phyloP scores from a whole-genome alignment of 108 stramenopile genomes.

The Hondaea fermentalgiana region DNA sequence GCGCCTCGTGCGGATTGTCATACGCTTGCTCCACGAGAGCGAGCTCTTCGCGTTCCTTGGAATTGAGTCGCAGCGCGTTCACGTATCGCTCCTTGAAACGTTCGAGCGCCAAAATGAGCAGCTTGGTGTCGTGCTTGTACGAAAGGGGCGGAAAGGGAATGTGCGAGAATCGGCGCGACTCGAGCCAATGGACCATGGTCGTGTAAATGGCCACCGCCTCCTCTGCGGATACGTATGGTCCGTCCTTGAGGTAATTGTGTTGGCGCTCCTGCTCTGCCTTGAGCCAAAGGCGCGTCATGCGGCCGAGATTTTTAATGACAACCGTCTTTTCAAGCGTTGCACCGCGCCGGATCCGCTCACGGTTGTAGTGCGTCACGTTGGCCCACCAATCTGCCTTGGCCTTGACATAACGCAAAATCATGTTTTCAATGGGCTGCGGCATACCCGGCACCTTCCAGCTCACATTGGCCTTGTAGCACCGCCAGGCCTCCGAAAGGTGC shows the following conservation, averaged over 20 bases:
- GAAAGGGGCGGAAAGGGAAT: constrained; percentile 97
- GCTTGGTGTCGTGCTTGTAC: constrained; percentile 99
- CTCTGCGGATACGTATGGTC: constrained; percentile 93
- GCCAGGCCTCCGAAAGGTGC: constrained; percentile 92
- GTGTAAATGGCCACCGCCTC: constrained; percentile 99
- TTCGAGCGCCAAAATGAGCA: constrained; percentile 95
- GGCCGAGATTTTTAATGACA: constrained; percentile 95
- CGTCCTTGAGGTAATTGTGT: constrained; percentile 98
- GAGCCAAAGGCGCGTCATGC: constrained; percentile 93
- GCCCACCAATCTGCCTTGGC: constrained; percentile 99
- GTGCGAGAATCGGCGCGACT: constrained; percentile 92
- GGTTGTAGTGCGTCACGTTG: constrained; percentile 94
- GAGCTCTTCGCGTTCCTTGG: constrained; percentile 87
- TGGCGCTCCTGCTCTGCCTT: constrained; percentile 99
- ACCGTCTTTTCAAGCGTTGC: constrained; percentile 99
- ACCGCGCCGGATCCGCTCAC: constrained; percentile 97
- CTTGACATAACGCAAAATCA: constrained; percentile 99
- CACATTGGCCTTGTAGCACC: constrained; percentile 99
- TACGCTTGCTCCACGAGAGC: constrained; percentile 97
- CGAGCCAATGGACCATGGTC: constrained; percentile 98
- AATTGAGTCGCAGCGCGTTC: constrained; percentile 81
- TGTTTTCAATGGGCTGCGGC: constrained; percentile 98
- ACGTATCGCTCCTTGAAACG: constrained; percentile 95
- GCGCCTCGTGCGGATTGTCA: constrained; percentile 98
- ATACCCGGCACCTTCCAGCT: constrained; percentile 99